Conservation (phyloP, 768 basidiomycete genomes). For the Hysterangium stoloniferum region DNA sequence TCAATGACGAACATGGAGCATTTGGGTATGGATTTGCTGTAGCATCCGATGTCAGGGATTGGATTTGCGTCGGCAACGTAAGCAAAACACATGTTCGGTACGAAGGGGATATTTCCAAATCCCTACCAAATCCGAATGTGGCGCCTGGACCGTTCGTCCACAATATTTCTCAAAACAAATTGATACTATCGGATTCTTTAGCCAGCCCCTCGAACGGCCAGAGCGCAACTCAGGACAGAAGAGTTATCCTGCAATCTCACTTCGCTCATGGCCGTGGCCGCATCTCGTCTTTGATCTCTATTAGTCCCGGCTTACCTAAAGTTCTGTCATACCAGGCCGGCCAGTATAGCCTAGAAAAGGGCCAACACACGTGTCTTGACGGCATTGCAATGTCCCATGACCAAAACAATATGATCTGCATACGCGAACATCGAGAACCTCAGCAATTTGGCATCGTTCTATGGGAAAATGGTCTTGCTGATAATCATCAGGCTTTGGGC, state of each 20-base stretch:
- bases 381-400: constrained; percentile 11
- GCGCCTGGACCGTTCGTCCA: constrained; percentile 19
- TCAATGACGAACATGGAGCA: constrained; percentile 5
- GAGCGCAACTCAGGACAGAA: constrained; percentile 11
- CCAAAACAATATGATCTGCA: constrained; percentile 12
- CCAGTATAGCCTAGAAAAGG: constrained; percentile 12
- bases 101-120: constrained; percentile 14
- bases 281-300: constrained; percentile 6
- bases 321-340: constrained; percentile 15
- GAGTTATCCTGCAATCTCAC: constrained; percentile 10
- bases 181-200: not conserved
- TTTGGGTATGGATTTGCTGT: constrained; percentile 20
- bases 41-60: constrained; percentile 16
- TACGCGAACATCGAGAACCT: constrained; percentile 6
- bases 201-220: constrained; percentile 1
- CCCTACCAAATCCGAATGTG: constrained; percentile 11
- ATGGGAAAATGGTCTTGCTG: constrained; percentile 5
- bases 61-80: constrained; percentile 19
- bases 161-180: constrained; percentile 3
- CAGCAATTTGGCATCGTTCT: not conserved
- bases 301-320: constrained; percentile 15
- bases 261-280: not conserved
- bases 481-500: no score
- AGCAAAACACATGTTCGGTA: constrained; percentile 12
- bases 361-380: constrained; percentile 10